phyloP scores from a whole-genome alignment of 2,329 filamentous ascomycete genomes.

The Fusarium sp. region DNA sequence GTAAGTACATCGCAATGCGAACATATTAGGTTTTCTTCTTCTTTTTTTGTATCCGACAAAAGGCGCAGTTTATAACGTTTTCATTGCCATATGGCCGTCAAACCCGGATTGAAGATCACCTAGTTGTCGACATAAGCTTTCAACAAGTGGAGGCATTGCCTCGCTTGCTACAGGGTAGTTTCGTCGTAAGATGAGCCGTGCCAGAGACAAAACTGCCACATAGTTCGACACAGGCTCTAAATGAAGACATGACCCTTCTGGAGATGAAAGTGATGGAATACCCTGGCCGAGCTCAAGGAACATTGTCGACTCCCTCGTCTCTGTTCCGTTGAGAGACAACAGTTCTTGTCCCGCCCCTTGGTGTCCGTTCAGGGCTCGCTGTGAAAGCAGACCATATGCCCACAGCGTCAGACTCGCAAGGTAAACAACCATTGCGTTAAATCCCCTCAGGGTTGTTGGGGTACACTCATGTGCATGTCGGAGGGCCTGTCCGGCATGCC shows the following conservation, averaged over 20 bases:
- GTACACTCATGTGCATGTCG: conserved; percentile 37
- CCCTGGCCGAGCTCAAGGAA: conserved; percentile 41
- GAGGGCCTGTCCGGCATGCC: conserved; percentile 45
- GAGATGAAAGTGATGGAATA: conserved; percentile 27
- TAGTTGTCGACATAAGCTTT: conserved; percentile 39
- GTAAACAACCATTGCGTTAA: conserved; percentile 44
- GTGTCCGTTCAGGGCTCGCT: conserved; percentile 13
- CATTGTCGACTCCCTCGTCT: conserved; percentile 23
- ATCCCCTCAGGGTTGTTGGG: conserved; percentile 37
- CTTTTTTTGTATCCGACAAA: neutral
- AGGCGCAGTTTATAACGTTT: neutral
- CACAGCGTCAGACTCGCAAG: conserved; percentile 41
- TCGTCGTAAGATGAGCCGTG: conserved; percentile 33
- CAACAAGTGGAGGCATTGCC: conserved; percentile 39
- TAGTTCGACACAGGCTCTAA: conserved; percentile 37
- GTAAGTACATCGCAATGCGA: neutral
- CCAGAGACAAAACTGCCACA: conserved; percentile 26
- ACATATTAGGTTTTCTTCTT: neutral
- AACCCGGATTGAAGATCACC: conserved; percentile 27
- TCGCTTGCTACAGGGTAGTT: conserved; percentile 38
- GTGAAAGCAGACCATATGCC: conserved; percentile 37
- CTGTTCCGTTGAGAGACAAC: conserved; percentile 36
- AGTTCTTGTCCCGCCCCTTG: conserved; percentile 17
- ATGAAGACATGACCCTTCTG: conserved; percentile 21
- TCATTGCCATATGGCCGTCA: neutral